Conservation (phyloP, 805 yeast species). For the Ogataea degrootiae region DNA sequence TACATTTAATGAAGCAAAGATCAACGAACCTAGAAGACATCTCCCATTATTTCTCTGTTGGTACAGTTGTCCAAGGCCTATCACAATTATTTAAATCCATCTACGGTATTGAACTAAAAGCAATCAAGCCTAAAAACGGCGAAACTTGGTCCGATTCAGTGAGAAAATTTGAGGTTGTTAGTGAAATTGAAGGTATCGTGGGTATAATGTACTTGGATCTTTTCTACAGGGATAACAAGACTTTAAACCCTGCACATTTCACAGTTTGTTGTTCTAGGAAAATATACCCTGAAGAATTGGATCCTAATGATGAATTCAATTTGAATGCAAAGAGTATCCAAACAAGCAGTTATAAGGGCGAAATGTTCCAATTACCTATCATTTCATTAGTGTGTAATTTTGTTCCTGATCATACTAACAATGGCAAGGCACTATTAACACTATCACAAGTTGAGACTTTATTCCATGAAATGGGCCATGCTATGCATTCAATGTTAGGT, state of each 20-base stretch:
- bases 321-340: constrained; percentile 28
- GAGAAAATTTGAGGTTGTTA: constrained; percentile 70
- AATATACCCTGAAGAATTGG: constrained; percentile 52
- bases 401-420: constrained; percentile 31
- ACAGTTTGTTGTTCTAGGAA: constrained; percentile 92
- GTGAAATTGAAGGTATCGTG: constrained; percentile 55
- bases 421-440: constrained; percentile 51
- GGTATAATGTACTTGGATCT: constrained; percentile 88
- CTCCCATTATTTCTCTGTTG: constrained; percentile 74
- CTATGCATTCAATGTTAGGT: constrained; percentile 96
- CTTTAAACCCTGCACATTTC: constrained; percentile 89
- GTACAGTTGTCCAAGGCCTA: constrained; percentile 80
- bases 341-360: constrained; percentile 37
- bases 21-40: constrained; percentile 42
- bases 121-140: constrained; percentile 56
- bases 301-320: constrained; percentile 33
- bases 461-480: constrained; percentile 99
- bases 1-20: constrained; percentile 28
- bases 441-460: constrained; percentile 85
- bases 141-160: constrained; percentile 91
- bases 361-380: constrained; percentile 75
- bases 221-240: constrained; percentile 70
- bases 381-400: constrained; percentile 88
- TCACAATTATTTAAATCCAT: constrained; percentile 63
- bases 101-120: constrained; percentile 73